Evolutionary conservation across 257 asterid genomes (phyloP), one percentile per base, ranked within the genome.

Genomic region (Jasminum sambac): DNA sequence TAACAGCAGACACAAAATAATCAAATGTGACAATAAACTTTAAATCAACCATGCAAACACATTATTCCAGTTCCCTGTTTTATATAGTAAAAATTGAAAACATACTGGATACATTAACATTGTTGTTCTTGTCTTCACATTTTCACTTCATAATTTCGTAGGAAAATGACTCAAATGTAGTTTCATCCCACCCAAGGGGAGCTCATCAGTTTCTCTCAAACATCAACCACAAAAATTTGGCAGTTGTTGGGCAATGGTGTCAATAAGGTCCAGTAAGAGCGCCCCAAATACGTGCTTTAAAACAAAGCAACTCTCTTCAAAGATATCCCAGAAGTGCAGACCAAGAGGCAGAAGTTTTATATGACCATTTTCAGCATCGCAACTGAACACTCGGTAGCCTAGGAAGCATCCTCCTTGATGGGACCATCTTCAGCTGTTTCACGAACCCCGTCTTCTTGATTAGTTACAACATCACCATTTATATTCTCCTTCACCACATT

Each of bases 381-480:
- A 8, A 21, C 36, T 55, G 25, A 17, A 50, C 62, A 3, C 9
- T 23, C 6, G 48, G 69, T 9, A 19, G 16, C 69, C 25, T 64
- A 21, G 14, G 13, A 10, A 16, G 42, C 11, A 17, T 64, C 52
- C 26, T 13, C 17, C n/a, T 64, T 1, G 52, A 5, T 40, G 26
- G 23, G 10, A 65, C 39, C 58, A 8, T 65, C 69, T 41, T 40
- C 57, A 42, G 11, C 69, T 17, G 25, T 42, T 19, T 65, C 69
- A 26, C 21, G 26, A 17, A 41, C 58, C 4, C 0, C 0, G 25
- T 11, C 17, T 39, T 65, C 69, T 17, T 13, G 58, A 38, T 9
- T 7, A 40, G 69, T 39, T 25, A 17, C 44, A 23, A 40, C 25
- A 21, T 19, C 57, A 40, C 6, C 69, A 34, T 12, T 43, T 44